Evolutionary conservation across 1,284 basidiomycete species (phyloP).

Genomic region (Ganoderma lingzhi): DNA sequence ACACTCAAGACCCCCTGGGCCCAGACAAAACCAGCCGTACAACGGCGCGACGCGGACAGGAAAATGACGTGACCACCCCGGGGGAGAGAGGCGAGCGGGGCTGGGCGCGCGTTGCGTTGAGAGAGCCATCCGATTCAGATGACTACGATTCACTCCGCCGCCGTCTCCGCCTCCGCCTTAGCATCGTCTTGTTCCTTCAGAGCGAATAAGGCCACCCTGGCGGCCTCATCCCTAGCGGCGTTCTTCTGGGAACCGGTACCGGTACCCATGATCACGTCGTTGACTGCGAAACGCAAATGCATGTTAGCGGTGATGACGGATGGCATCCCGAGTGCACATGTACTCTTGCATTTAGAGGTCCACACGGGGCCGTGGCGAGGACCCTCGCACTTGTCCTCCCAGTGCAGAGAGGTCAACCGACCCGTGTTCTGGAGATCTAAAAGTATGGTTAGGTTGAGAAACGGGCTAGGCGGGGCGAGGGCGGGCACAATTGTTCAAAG

Average conservation of each 20-base stretch:
- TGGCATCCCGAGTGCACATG: constrained; percentile 22
- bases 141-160: background rate
- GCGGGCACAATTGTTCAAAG: constrained; percentile 40
- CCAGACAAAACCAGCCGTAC: background rate
- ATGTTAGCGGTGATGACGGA: background rate
- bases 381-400: constrained; percentile 58
- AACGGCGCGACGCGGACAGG: background rate
- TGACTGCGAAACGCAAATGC: constrained; percentile 46
- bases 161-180: constrained; percentile 2
- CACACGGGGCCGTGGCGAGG: constrained; percentile 58
- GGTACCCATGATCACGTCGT: constrained; percentile 49
- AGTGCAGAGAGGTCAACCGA: constrained; percentile 55
- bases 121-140: background rate
- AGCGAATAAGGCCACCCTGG: constrained; percentile 53
- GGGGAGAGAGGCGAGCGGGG: background rate
- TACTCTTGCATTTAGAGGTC: constrained; percentile 68
- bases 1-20: background rate
- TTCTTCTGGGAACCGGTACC: constrained; percentile 61
- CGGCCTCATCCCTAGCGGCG: constrained; percentile 61
- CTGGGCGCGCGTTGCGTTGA: background rate
- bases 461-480: background rate
- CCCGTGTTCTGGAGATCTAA: constrained; percentile 61
- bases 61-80: background rate
- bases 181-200: constrained; percentile 33
- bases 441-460: background rate